Percentiles rank a stretch among this genome's conserved stretches.
Conservation (phyloP, 169 alveolate genomes). For the Cryptosporidium sp. region DNA sequence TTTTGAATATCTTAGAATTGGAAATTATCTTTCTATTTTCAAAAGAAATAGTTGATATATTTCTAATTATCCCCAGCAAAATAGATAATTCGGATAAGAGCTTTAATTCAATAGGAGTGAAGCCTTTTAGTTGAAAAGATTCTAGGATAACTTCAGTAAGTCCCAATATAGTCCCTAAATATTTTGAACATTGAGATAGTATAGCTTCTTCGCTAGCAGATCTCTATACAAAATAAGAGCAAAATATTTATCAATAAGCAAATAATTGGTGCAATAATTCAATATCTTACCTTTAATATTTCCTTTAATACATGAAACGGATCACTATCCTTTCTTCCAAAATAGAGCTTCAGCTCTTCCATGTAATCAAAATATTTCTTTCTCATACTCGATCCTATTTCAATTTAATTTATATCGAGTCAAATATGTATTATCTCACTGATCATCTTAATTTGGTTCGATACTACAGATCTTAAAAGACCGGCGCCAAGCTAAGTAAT, state of each 20-base stretch:
- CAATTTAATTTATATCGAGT: background rate
- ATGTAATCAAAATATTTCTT: background rate
- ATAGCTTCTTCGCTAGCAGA: slow-evolving; percentile 1
- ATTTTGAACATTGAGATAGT: background rate
- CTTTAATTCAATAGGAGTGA: background rate
- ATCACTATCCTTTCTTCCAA: slow-evolving; percentile 25
- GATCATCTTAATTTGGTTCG: background rate
- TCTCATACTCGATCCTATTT: background rate
- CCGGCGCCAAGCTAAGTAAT: slow-evolving; percentile 17
- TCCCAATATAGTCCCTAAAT: background rate
- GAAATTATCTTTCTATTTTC: slow-evolving; percentile 30
- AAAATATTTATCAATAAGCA: background rate
- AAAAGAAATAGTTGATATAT: slow-evolving; percentile 30
- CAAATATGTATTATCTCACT: background rate
- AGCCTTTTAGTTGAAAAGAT: background rate
- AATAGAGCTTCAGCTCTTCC: background rate
- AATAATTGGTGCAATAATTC: background rate
- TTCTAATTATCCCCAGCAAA: slow-evolving; percentile 39
- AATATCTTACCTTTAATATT: slow-evolving; percentile 31
- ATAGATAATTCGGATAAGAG: slow-evolving; percentile 39
- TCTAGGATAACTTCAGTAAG: slow-evolving; percentile 10
- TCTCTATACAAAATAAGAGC: background rate
- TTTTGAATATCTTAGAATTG: slow-evolving; percentile 18
- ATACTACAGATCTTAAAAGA: slow-evolving; percentile 21
- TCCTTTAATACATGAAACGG: slow-evolving; percentile 10